Base-by-base conservation (phyloP, 768 basidiomycete species). In the Lanmaoa rubissima region DNA sequence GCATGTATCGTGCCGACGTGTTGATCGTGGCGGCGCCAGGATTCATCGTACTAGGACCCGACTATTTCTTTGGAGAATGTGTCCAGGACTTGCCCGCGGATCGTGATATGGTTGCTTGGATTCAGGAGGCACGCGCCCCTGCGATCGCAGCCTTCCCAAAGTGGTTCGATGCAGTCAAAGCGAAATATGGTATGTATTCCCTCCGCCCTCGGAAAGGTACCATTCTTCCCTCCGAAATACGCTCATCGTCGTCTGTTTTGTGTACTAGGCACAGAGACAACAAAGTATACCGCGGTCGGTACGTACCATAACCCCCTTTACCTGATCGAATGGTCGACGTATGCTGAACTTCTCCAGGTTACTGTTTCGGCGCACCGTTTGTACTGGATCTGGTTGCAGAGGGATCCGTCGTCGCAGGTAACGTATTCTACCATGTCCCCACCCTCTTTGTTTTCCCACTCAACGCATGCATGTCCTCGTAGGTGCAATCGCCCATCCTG, bases 51-150 rank as follows among this genome's bases (percentile, higher is more conserved):
- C 65, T 86, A 8, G 84, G 82, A 2, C 74, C 81, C 8, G 85
- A 87, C 61, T 86, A 84, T 61, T 82, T 86, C 69, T 76, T 82
- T 54, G 83, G 84, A 7, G 75, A 78, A 44, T 65, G 74, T 5
- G 58, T 82, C 4, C 60, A 76, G 35, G 60, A 68, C 4, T 72
- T 79, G 56, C 69, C 74, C 12, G 56, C 64, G 4, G 61, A 32
- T 5, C 3, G 2, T 1, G 75, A 82, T 53, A 68, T 68, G 38
- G 2, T 21, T 0, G 73, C 68, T 1, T 86, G 83, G 82, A 62
- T 77, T 14, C 45, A 50, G 0, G 69, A 61, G 8, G 58, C 65
- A 2, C 68, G 67, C 12, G 62, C 59, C 19, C 67, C 69, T 5
- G 78, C 84, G 1, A 60, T 49, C 7, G 66, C 73, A 28, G 67